These are phyloP conservation scores for Drechmeria coniospora DNA, from an alignment of 2,329 filamentous ascomycete genomes.

Conservation along the genomic window DNA sequence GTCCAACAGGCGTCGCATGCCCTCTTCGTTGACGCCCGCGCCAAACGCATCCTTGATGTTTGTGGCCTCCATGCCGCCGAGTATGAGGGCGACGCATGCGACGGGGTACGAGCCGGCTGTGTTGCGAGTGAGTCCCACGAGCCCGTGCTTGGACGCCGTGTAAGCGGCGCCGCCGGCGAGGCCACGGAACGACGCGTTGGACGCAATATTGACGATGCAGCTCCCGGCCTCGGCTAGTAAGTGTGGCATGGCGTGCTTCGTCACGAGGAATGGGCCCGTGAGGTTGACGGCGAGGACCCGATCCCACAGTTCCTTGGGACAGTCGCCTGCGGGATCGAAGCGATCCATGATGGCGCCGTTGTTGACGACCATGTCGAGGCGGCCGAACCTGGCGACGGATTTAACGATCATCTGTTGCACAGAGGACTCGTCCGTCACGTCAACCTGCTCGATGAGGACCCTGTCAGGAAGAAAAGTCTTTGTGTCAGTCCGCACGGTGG, in stretches of 20 bases:
- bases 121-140: slow-evolving; percentile 39
- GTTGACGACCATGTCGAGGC: slow-evolving; percentile 40
- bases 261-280: slow-evolving; percentile 36
- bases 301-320: slow-evolving; percentile 33
- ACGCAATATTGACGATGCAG: slow-evolving; percentile 36
- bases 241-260: slow-evolving; percentile 29
- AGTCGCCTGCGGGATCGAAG: slow-evolving; percentile 34
- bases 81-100: slow-evolving; percentile 28
- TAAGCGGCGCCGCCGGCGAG: slow-evolving; percentile 28
- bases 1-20: slow-evolving; percentile 11
- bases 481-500: neutral
- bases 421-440: slow-evolving; percentile 10
- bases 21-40: slow-evolving; percentile 17
- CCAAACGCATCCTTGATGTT: slow-evolving; percentile 33
- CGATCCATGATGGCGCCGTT: slow-evolving; percentile 42
- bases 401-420: slow-evolving; percentile 10
- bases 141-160: slow-evolving; percentile 36
- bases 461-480: no score
- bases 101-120: slow-evolving; percentile 43
- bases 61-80: slow-evolving; percentile 39
- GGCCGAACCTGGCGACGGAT: slow-evolving; percentile 9
- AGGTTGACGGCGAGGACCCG: slow-evolving; percentile 39
- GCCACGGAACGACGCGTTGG: slow-evolving; percentile 27
- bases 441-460: slow-evolving; percentile 1
- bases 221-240: slow-evolving; percentile 16